phyloP scores from a whole-genome alignment of 2,329 filamentous ascomycete species.

The Claviceps cyperi region DNA sequence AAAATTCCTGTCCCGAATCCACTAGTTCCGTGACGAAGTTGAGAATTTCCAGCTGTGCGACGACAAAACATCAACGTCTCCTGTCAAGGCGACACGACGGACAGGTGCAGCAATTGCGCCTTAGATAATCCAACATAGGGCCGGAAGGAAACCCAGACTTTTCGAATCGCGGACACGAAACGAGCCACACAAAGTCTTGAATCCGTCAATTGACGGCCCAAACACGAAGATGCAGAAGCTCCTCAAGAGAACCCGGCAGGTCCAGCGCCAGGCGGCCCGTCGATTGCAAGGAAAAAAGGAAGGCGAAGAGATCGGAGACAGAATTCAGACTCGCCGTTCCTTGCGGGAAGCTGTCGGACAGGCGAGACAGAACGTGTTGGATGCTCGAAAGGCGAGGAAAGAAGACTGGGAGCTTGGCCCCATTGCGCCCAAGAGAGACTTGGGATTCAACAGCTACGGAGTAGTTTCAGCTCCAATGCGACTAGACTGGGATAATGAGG shows the following conservation, averaged over 20 bases:
- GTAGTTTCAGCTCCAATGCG: conserved; percentile 28
- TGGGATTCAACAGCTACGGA: conserved; percentile 49
- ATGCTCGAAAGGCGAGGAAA: conserved; percentile 37
- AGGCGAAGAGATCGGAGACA: conserved; percentile 14
- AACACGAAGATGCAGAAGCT: conserved; percentile 50
- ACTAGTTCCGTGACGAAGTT: conserved; percentile 1
- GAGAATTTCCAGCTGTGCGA: conserved; percentile 1
- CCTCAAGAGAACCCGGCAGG: conserved; percentile 49
- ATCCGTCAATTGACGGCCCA: background rate
- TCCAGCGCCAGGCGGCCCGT: conserved; percentile 47
- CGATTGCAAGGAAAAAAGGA: conserved; percentile 26
- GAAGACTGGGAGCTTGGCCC: conserved; percentile 72
- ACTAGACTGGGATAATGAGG: conserved; percentile 21
- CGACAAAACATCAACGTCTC: background rate
- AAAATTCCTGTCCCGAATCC: background rate
- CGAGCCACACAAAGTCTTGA: background rate
- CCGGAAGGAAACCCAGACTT: background rate
- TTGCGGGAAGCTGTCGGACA: conserved; percentile 18
- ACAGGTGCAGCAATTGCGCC: background rate
- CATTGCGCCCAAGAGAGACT: conserved; percentile 61
- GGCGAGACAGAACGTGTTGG: conserved; percentile 21
- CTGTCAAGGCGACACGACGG: background rate
- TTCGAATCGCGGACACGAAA: background rate
- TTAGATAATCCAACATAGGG: background rate
- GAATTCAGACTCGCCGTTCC: conserved; percentile 18